Evolutionary conservation across 352 stramenopile species (phyloP), one percentile per base, ranked within the genome.

Genomic region (Phytophthora cactorum): DNA sequence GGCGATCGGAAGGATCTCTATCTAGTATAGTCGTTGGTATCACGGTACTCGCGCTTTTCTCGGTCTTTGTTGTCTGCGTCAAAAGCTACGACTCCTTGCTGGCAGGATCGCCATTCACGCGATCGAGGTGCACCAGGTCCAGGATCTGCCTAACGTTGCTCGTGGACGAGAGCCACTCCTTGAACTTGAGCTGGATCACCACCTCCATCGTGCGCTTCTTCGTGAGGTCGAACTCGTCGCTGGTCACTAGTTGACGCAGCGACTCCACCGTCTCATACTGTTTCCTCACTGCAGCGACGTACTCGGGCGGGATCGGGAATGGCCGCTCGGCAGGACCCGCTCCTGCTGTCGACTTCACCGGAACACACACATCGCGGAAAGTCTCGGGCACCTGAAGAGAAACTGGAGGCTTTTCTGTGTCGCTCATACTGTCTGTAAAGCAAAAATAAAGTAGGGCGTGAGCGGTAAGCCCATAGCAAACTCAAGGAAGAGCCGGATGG

Each of bases 61-160:
- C 5, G 22, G 22, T 38, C 10, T 53, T 14, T 47, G 56, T 15
- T 53, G 47, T 34, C 36, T 39, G 41, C 22, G 36, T 17, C 45
- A 54, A 66, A 27, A 25, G 6, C 46, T 68, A 70, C 44, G 59
- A 70, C 54, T 75, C 67, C 31, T 75, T 77, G 34, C 47, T 65
- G 27, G 14, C 52, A 7, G 49, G 17, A 3, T 74, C 69, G 25
- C 54, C 65, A 57, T 75, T 79, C 29, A 63, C 65, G 28, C 76
- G 78, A 66, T 95, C 87, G 25, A 95, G 82, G 11, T 95, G 82
- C 52, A 97, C 89, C 9, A 97, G 73, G 59, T 97, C 91, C 28
- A 96, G 78, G 27, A 97, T 90, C 74, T 97, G 89, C 7, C 91
- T 82, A 58, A 91, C 81, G 50, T 97, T 94, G 60, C 88, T 91